Evolutionary conservation across 2,329 filamentous ascomycete species (phyloP), one percentile per base, ranked within the genome.

Genomic region (Aspergillus floridensis): DNA sequence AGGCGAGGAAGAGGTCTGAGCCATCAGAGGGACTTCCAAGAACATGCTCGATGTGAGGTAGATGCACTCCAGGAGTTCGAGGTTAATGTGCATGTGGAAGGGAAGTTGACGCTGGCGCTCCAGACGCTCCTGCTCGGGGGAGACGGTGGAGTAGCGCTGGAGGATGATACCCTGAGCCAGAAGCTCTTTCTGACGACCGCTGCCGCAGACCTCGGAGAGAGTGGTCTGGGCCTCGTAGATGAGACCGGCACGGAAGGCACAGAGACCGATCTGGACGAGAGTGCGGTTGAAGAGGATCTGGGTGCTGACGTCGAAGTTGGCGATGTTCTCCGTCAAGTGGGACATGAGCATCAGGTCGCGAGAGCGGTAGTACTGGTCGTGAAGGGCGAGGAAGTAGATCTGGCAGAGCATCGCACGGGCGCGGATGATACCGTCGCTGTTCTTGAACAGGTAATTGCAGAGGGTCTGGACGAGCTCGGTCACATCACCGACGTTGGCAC

Each of bases 61-160:
- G 63, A 98, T 93, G 73, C 95, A 98, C 82, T 99, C 95, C 44
- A 99, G 86, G 57, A 99, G 86, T 78, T 99, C 95, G 55, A 99
- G 86, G 83, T 99, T 99, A 84, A 99, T 99, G 85, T 99, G 95
- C 92, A 99, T 97, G 83, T 99, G 95, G 88, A 99, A 99, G 41
- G 95, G 95, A 67, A 99, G 86, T 81, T 99, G 95, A 70, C 95
- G 89, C 81, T 98, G 93, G 76, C 95, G 91, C 82, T 99, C 95
- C 44, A 98, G 85, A 66, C 93, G 91, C 82, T 99, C 95, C 79
- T 99, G 95, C 80, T 99, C 95, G 19, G 95, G 95, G 38, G 93
- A 95, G 63, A 99, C 95, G 72, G 96, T 93, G 71, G 87, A 93
- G 81, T 93, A 99, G 68, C 95, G 87, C 82, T 99, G 95, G 77